These are phyloP conservation scores for Hirsutella thompsonii DNA, from an alignment of 2,329 filamentous ascomycete genomes.

Conservation along the genomic window DNA sequence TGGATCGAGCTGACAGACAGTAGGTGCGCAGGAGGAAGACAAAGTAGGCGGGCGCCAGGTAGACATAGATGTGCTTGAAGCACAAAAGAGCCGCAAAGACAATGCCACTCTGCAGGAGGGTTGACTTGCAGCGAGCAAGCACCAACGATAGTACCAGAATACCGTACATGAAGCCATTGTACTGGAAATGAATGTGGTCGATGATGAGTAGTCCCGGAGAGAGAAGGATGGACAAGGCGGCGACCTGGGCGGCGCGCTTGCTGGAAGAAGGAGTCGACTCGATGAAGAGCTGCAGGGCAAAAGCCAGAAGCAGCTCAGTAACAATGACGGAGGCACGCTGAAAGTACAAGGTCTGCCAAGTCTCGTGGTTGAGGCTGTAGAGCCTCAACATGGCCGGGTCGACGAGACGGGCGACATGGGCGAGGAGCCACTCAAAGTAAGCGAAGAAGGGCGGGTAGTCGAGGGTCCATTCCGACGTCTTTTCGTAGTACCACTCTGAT, in stretches of 20 bases:
- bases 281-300: constrained; percentile 70
- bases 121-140: constrained; percentile 61
- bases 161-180: constrained; percentile 95
- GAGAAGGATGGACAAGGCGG: constrained; percentile 76
- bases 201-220: constrained; percentile 93
- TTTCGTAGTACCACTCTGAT: constrained; percentile 90
- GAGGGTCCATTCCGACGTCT: constrained; percentile 98
- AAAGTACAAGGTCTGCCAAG: constrained; percentile 90
- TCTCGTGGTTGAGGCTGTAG: constrained; percentile 72
- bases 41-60: constrained; percentile 91
- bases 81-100: constrained; percentile 78
- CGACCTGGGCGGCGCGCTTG: constrained; percentile 71
- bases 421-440: constrained; percentile 88
- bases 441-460: constrained; percentile 98
- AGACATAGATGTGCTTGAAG: constrained; percentile 97
- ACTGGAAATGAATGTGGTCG: constrained; percentile 98
- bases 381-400: constrained; percentile 76
- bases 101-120: constrained; percentile 65
- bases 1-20: constrained; percentile 66
- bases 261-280: constrained; percentile 51
- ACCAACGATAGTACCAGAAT: constrained; percentile 78
- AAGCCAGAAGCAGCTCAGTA: constrained; percentile 74
- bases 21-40: constrained; percentile 83
- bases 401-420: constrained; percentile 61
- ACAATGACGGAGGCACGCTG: constrained; percentile 79